Conservation (phyloP, 2,329 filamentous ascomycete species). For the Amesomyces nigricolor region DNA sequence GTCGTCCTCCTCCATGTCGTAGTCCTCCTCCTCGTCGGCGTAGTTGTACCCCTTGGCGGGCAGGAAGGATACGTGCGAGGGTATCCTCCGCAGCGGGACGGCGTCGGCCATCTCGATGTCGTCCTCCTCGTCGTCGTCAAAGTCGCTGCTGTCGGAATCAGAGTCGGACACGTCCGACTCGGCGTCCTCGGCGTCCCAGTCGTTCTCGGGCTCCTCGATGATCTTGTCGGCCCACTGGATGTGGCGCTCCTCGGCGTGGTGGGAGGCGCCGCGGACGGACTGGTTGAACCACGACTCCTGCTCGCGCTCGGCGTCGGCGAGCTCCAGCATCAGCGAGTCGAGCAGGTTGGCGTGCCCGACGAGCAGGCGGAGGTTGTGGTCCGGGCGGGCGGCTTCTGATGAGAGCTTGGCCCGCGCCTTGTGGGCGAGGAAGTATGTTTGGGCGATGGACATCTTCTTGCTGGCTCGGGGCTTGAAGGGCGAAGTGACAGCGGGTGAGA, state of each 20-base stretch:
- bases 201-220: constrained; percentile 66
- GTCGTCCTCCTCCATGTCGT: constrained; percentile 47
- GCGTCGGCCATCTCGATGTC: constrained; percentile 53
- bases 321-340: constrained; percentile 82
- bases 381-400: constrained; percentile 78
- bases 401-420: constrained; percentile 95
- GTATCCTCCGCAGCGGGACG: constrained; percentile 42
- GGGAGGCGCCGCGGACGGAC: constrained; percentile 72
- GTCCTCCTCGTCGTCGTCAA: constrained; percentile 52
- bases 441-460: constrained; percentile 78
- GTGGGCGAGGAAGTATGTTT: constrained; percentile 98
- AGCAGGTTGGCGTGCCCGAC: constrained; percentile 98
- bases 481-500: constrained; percentile 34
- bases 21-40: constrained; percentile 2
- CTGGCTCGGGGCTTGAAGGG: constrained; percentile 60
- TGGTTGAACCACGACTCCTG: constrained; percentile 98
- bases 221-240: constrained; percentile 84
- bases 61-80: constrained; percentile 31
- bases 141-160: constrained; percentile 43
- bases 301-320: constrained; percentile 89
- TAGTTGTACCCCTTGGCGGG: constrained; percentile 32
- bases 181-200: constrained; percentile 62
- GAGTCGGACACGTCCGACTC: constrained; percentile 49
- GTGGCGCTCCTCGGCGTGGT: constrained; percentile 39
- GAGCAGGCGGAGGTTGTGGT: constrained; percentile 91